These are phyloP conservation scores for Podosphaera xanthii DNA, from an alignment of 2,329 filamentous ascomycete genomes.

Conservation along the genomic window DNA sequence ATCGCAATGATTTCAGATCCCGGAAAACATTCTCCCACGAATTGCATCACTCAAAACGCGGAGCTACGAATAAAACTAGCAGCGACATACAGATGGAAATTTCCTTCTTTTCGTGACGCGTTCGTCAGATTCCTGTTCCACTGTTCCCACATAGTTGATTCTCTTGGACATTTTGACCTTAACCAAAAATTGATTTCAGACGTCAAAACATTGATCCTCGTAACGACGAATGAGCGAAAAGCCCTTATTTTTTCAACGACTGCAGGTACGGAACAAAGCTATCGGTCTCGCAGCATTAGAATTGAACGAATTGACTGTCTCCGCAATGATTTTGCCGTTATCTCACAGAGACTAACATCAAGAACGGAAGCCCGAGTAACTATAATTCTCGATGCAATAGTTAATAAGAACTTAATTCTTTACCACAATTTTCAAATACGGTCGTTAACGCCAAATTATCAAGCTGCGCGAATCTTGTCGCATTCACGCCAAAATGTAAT, in stretches of 20 bases:
- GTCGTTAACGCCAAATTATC: too few relatives aligned
- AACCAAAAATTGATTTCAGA: slow-evolving; percentile 2
- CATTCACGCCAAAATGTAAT: too few relatives aligned
- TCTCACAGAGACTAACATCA: too few relatives aligned
- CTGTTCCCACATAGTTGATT: slow-evolving; percentile 19
- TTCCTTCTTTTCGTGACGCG: slow-evolving; percentile 35
- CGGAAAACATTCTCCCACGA: slow-evolving; percentile 7
- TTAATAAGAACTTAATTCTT: too few relatives aligned
- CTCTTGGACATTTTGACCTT: slow-evolving; percentile 23
- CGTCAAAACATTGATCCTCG: background rate
- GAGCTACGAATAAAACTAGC: slow-evolving; percentile 2
- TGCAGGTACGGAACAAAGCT: slow-evolving; percentile 4
- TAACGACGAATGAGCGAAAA: slow-evolving; percentile 1
- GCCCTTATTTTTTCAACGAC: slow-evolving; percentile 6
- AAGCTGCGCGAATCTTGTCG: too few relatives aligned
- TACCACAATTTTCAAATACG: too few relatives aligned
- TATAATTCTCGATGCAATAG: too few relatives aligned
- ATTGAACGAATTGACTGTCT: too few relatives aligned
- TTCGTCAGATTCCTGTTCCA: slow-evolving; percentile 25
- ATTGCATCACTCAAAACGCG: slow-evolving; percentile 2
- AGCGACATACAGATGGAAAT: slow-evolving; percentile 28
- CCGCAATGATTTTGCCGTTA: too few relatives aligned
- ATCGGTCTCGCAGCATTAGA: background rate
- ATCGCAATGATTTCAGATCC: slow-evolving; percentile 8
- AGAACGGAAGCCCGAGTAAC: too few relatives aligned